Evolutionary conservation across 2,329 filamentous ascomycete genomes (phyloP).

Genomic region (Arthrobotrys megalospora): DNA sequence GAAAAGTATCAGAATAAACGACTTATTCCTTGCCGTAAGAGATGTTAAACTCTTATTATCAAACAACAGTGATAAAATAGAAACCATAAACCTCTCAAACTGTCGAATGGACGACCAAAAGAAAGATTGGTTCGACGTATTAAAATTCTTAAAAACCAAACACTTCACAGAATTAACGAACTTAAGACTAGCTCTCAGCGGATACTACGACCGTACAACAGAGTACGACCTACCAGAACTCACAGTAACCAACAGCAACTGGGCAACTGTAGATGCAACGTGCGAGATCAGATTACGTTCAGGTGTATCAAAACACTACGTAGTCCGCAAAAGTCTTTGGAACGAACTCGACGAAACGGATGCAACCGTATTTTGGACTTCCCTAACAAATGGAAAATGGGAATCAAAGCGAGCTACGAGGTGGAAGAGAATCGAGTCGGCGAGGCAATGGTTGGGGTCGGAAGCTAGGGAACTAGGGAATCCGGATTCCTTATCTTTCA

Average conservation of each 20-base stretch:
- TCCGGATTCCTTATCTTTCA: neutral
- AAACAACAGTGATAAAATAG: too few relatives aligned
- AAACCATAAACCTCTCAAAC: neutral
- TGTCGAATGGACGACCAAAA: neutral
- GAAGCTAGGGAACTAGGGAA: neutral
- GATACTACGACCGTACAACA: neutral
- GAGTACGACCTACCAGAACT: slow-evolving; percentile 1
- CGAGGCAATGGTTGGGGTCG: too few relatives aligned
- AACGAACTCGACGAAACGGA: neutral
- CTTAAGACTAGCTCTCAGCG: neutral
- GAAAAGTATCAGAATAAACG: neutral
- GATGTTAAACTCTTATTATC: neutral
- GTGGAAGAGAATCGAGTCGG: neutral
- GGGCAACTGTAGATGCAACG: neutral
- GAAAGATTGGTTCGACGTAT: neutral
- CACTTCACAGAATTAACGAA: neutral
- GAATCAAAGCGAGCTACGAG: neutral
- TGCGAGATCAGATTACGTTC: neutral
- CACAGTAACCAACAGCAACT: neutral
- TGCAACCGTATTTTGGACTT: neutral
- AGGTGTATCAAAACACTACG: neutral
- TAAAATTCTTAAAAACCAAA: neutral
- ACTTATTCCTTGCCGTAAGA: neutral
- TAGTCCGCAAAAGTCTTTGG: neutral
- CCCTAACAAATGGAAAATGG: neutral